Conservation (phyloP, 805 yeast species). For the Wickerhamiella occidentalis region DNA sequence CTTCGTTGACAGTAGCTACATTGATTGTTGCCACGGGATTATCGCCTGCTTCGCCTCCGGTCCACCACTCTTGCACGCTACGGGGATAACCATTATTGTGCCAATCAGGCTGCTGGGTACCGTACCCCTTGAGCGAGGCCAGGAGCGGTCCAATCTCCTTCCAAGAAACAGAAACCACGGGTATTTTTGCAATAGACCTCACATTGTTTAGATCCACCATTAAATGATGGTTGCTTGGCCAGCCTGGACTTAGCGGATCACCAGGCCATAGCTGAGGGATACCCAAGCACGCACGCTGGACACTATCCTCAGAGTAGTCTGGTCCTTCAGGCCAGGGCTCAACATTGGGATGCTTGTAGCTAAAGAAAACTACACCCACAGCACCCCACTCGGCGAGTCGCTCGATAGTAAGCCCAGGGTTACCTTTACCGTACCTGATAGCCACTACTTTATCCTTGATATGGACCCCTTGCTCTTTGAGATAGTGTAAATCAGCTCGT, state of each 20-base stretch:
- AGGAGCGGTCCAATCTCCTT: slow-evolving; percentile 46
- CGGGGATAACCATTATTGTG: slow-evolving; percentile 24
- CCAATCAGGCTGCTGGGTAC: slow-evolving; percentile 31
- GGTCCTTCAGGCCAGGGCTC: slow-evolving; percentile 26
- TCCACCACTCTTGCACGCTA: slow-evolving; percentile 32
- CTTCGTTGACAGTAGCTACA: slow-evolving; percentile 35
- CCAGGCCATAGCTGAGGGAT: slow-evolving; percentile 55
- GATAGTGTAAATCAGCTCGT: slow-evolving; percentile 36
- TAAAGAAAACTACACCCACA: slow-evolving; percentile 55
- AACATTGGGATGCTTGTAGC: slow-evolving; percentile 27
- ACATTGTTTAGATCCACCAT: slow-evolving; percentile 37
- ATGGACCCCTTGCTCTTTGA: slow-evolving; percentile 29
- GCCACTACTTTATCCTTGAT: slow-evolving; percentile 44
- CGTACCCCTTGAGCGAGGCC: slow-evolving; percentile 29
- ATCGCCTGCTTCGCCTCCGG: slow-evolving; percentile 28
- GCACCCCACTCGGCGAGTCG: slow-evolving; percentile 49
- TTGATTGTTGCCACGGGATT: slow-evolving; percentile 25
- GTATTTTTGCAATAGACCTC: slow-evolving; percentile 55
- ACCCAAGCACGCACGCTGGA: slow-evolving; percentile 35
- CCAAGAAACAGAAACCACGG: slow-evolving; percentile 68
- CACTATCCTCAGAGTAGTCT: slow-evolving; percentile 33
- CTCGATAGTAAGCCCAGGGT: slow-evolving; percentile 40
- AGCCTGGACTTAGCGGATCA: slow-evolving; percentile 70
- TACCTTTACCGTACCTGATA: slow-evolving; percentile 43
- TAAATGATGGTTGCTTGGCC: slow-evolving; percentile 38